A percentile compares a stretch with the other conserved stretches of the same genome.
Conservation (phyloP, 2,329 filamentous ascomycete genomes). For the Alternaria conjuncta region DNA sequence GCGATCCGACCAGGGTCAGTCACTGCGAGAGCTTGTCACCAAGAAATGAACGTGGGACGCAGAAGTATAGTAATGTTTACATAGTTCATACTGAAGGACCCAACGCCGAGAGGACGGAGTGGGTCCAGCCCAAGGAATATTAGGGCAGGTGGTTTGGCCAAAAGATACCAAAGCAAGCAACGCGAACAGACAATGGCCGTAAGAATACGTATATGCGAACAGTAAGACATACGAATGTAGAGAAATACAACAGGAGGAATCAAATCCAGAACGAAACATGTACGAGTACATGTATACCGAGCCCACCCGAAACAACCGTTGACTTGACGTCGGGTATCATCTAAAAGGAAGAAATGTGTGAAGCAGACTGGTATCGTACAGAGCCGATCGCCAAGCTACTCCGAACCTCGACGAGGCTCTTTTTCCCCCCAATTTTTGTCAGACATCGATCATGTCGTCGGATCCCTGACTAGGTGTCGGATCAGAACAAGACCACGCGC, state of each 20-base stretch:
- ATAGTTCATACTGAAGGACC: slow-evolving; percentile 21
- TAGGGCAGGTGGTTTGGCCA: slow-evolving; percentile 27
- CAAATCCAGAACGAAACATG: slow-evolving; percentile 10
- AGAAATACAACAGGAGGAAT: slow-evolving; percentile 1
- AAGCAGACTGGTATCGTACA: slow-evolving; percentile 17
- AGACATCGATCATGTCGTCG: slow-evolving; percentile 22
- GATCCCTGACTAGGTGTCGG: slow-evolving; percentile 30
- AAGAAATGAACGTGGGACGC: not conserved
- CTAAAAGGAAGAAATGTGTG: slow-evolving; percentile 18
- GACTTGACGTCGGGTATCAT: slow-evolving; percentile 31
- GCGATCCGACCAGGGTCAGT: not conserved
- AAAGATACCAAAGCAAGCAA: slow-evolving; percentile 28
- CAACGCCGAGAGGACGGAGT: slow-evolving; percentile 20
- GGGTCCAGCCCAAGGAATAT: slow-evolving; percentile 37
- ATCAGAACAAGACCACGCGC: slow-evolving; percentile 38
- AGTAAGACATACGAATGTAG: slow-evolving; percentile 16
- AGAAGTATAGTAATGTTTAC: slow-evolving; percentile 2
- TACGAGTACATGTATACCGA: slow-evolving; percentile 23
- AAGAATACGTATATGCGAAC: slow-evolving; percentile 15
- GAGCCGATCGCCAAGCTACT: not conserved
- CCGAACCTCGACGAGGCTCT: not conserved
- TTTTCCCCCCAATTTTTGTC: slow-evolving; percentile 2
- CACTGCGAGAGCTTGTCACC: not conserved
- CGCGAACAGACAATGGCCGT: slow-evolving; percentile 14
- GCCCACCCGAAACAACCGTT: slow-evolving; percentile 24